Evolutionary conservation across 2,329 filamentous ascomycete species (phyloP).

Genomic region (Scytalidium lignicola): DNA sequence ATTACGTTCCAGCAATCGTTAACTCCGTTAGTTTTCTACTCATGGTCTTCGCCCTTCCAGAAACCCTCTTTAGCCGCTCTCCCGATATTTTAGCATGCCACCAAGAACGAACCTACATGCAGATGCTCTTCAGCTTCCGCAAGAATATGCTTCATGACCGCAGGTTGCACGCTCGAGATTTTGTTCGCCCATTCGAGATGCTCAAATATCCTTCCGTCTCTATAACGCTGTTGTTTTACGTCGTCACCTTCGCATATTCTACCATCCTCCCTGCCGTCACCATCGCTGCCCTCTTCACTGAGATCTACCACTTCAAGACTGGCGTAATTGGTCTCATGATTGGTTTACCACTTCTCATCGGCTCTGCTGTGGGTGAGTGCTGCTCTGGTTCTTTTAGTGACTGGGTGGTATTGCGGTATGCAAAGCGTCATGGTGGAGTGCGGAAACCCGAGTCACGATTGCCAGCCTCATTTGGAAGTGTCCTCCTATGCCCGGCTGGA

Average conservation of each 20-base stretch:
- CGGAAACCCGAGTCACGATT: conserved; percentile 28
- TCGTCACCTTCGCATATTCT: conserved; percentile 26
- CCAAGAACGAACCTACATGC: conserved; percentile 3
- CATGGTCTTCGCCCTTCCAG: conserved; percentile 24
- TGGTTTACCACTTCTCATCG: conserved; percentile 20
- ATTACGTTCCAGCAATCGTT: conserved; percentile 23
- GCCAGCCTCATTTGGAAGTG: conserved; percentile 23
- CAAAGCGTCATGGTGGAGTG: conserved; percentile 21
- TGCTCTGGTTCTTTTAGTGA: conserved; percentile 24
- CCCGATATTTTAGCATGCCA: conserved; percentile 8
- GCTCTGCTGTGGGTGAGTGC: conserved; percentile 22
- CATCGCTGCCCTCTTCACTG: conserved; percentile 14
- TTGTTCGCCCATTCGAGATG: conserved; percentile 24
- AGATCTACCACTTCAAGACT: conserved; percentile 20
- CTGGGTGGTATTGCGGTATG: conserved; percentile 23
- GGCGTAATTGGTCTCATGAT: conserved; percentile 20
- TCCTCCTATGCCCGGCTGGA: conserved; percentile 22
- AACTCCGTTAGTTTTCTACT: conserved; percentile 22
- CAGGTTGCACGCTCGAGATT: conserved; percentile 13
- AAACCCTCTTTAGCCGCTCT: conserved; percentile 22
- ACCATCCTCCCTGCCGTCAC: conserved; percentile 23
- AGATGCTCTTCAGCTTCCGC: background rate
- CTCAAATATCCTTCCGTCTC: conserved; percentile 26
- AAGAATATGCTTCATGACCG: background rate
- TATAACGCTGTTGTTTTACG: conserved; percentile 28